Percentiles rank a stretch among this genome's conserved stretches.
Evolutionary conservation across 2,329 filamentous ascomycete species (phyloP).

Genomic region (Alternaria sp.): DNA sequence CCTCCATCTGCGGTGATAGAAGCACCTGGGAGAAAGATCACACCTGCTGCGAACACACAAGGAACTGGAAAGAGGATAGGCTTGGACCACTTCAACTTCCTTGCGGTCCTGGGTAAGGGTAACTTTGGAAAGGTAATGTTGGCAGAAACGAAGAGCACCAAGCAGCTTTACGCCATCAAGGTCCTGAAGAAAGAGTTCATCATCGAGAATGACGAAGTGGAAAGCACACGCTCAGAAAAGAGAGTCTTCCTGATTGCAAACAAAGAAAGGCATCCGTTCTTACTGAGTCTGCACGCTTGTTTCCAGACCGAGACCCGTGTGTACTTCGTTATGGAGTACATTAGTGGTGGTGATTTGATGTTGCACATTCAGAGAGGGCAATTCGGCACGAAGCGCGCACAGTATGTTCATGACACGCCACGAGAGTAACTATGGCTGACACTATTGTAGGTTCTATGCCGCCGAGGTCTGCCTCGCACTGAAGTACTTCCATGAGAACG

Average conservation of each 20-base stretch:
- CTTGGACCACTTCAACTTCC: slow-evolving; percentile 98
- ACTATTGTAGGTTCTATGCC: slow-evolving; percentile 79
- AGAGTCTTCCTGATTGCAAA: slow-evolving; percentile 96
- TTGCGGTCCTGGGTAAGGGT: slow-evolving; percentile 96
- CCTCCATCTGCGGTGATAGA: slow-evolving; percentile 46
- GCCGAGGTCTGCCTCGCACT: slow-evolving; percentile 95
- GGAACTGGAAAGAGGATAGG: slow-evolving; percentile 87
- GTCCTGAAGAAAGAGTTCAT: slow-evolving; percentile 99
- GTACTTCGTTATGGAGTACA: slow-evolving; percentile 99
- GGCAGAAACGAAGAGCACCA: slow-evolving; percentile 91
- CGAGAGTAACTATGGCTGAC: slow-evolving; percentile 24
- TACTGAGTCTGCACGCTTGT: slow-evolving; percentile 93
- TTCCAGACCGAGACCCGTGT: slow-evolving; percentile 99
- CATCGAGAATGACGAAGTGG: slow-evolving; percentile 98
- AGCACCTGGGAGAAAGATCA: slow-evolving; percentile 61
- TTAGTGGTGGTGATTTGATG: slow-evolving; percentile 98
- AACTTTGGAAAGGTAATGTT: slow-evolving; percentile 99
- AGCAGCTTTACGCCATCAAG: slow-evolving; percentile 96
- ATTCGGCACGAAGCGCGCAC: slow-evolving; percentile 93
- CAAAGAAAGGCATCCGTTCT: slow-evolving; percentile 94
- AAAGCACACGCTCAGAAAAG: slow-evolving; percentile 97
- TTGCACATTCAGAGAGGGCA: slow-evolving; percentile 96
- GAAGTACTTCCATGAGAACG: slow-evolving; percentile 99
- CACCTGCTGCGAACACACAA: slow-evolving; percentile 72
- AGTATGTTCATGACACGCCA: slow-evolving; percentile 66